These are phyloP conservation scores for Coemansia sp. DNA, from an alignment of 192 early-diverging fungal genomes.

Conservation along the genomic window DNA sequence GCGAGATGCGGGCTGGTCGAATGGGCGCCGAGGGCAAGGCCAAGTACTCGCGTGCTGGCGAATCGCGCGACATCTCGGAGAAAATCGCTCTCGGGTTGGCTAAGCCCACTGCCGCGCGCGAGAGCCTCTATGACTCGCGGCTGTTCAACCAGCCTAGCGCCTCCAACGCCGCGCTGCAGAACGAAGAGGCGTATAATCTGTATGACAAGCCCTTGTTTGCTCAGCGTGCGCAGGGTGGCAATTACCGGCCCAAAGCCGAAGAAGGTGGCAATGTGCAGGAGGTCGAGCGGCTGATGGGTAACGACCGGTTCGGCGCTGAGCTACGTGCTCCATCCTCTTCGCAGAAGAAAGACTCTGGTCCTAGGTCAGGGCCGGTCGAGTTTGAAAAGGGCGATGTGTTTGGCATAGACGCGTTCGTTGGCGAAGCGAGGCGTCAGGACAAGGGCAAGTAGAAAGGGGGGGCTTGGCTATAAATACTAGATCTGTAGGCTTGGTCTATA, in stretches of 20 bases:
- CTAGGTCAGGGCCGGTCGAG: constrained; percentile 84
- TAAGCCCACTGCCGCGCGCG: constrained; percentile 85
- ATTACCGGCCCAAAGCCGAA: constrained; percentile 82
- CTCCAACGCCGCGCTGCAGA: constrained; percentile 84
- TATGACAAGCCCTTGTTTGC: constrained; percentile 98
- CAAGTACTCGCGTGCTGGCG: constrained; percentile 62
- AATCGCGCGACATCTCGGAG: constrained; percentile 96
- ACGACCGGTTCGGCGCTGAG: constrained; percentile 67
- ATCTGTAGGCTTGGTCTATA: constrained; percentile 1
- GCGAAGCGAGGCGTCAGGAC: constrained; percentile 62
- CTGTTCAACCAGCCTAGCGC: constrained; percentile 93
- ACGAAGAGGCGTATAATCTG: constrained; percentile 89
- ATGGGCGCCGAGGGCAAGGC: constrained; percentile 90
- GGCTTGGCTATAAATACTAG: background rate
- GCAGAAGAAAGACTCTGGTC: constrained; percentile 40
- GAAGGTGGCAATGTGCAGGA: constrained; percentile 53
- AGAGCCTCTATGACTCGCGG: constrained; percentile 93
- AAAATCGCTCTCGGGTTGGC: constrained; percentile 97
- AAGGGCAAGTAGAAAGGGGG: background rate
- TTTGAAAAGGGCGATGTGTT: constrained; percentile 97
- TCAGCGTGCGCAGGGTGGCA: constrained; percentile 60
- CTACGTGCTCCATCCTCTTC: constrained; percentile 55
- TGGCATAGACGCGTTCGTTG: constrained; percentile 88
- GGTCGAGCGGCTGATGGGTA: constrained; percentile 69
- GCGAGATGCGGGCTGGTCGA: constrained; percentile 82